Evolutionary conservation across 2,329 filamentous ascomycete species (phyloP).

Genomic region (Ceratocystis diversiconidia): DNA sequence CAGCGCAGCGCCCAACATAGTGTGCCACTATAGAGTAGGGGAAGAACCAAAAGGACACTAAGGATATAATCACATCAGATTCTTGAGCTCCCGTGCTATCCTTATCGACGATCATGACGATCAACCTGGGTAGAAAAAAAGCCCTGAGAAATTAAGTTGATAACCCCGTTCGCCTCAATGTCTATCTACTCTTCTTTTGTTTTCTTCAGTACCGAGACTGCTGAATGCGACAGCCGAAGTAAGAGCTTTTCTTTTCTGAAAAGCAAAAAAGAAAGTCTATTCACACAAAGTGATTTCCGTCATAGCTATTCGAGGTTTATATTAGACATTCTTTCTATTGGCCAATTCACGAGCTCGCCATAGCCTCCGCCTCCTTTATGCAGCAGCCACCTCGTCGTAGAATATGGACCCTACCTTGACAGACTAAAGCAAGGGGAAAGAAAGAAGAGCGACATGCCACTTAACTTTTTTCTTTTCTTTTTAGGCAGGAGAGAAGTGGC

Average conservation of each 20-base stretch:
- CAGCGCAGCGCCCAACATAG: too few relatives aligned
- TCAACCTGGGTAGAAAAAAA: background rate
- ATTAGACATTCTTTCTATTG: background rate
- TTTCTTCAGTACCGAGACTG: background rate
- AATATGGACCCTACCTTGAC: background rate
- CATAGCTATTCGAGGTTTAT: background rate
- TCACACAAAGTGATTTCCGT: background rate
- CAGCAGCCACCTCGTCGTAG: background rate
- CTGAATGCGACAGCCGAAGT: background rate
- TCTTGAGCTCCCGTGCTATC: background rate
- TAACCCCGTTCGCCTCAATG: background rate
- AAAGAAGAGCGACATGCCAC: background rate
- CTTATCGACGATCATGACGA: constrained; percentile 4
- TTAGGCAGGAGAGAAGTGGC: background rate
- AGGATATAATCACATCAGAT: background rate
- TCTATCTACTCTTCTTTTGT: background rate
- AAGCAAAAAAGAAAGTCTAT: background rate
- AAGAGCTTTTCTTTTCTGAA: background rate
- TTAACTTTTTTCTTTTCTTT: background rate
- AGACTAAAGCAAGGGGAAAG: background rate
- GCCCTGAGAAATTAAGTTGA: background rate
- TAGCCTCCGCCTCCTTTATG: background rate
- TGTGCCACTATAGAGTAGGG: too few relatives aligned
- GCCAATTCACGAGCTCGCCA: background rate
- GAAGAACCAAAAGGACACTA: background rate